phyloP scores from a whole-genome alignment of 805 yeast genomes.

The Debaryomyces prosopidis region DNA sequence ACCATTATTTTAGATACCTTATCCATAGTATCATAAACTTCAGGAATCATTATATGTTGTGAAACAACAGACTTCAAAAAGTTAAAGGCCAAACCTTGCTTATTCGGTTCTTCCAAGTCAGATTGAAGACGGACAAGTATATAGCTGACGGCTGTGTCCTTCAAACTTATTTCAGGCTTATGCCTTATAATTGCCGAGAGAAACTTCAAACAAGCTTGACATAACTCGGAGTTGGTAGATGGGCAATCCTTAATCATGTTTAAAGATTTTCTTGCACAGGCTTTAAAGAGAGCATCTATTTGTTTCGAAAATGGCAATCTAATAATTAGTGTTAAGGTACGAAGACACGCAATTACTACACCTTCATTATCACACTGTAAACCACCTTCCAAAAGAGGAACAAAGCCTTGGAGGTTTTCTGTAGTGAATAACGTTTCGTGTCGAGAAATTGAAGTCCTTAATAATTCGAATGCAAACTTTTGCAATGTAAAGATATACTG shows the following conservation, averaged over 20 bases:
- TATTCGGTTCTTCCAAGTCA: constrained; percentile 85
- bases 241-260: constrained; percentile 74
- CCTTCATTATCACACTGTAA: constrained; percentile 71
- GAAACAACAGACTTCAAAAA: constrained; percentile 78
- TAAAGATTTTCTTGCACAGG: constrained; percentile 60
- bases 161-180: constrained; percentile 62
- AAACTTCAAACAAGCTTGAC: constrained; percentile 77
- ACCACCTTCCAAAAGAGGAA: constrained; percentile 67
- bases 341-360: constrained; percentile 67
- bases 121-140: constrained; percentile 73
- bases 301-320: constrained; percentile 63
- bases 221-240: constrained; percentile 71
- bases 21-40: constrained; percentile 87
- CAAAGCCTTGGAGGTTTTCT: constrained; percentile 65
- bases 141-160: constrained; percentile 71
- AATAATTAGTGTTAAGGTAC: constrained; percentile 59
- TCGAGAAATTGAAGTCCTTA: constrained; percentile 68
- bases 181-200: constrained; percentile 72
- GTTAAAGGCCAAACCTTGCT: constrained; percentile 85
- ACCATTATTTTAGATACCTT: constrained; percentile 81
- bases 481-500: constrained; percentile 63
- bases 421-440: constrained; percentile 60
- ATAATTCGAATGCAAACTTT: constrained; percentile 72
- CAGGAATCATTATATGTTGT: constrained; percentile 76
- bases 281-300: constrained; percentile 51